Evolutionary conservation across 2,329 filamentous ascomycete species (phyloP).

Genomic region (Escovopsis sp.): DNA sequence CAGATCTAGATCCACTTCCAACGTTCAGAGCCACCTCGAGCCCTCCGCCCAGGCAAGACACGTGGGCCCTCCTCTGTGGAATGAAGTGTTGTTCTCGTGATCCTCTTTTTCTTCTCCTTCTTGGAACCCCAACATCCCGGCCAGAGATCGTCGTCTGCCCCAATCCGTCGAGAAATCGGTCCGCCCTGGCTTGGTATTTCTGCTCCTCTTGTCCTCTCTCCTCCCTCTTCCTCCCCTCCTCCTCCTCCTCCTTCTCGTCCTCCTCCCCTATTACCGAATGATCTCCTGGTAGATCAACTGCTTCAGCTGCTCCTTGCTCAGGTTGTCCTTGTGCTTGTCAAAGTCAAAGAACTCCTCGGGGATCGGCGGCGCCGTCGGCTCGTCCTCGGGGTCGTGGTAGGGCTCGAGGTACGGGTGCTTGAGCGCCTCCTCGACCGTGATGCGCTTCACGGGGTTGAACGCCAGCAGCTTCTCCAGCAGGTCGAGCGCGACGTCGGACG

Average conservation of each 20-base stretch:
- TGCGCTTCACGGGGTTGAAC: conserved; percentile 97
- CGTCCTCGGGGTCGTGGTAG: conserved; percentile 96
- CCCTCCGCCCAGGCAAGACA: no score
- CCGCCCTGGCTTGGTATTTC: neutral
- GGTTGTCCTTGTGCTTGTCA: conserved; percentile 97
- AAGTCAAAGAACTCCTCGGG: conserved; percentile 99
- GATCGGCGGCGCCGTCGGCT: conserved; percentile 91
- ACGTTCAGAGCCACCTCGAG: no score
- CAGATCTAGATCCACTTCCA: no score
- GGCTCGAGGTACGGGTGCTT: conserved; percentile 97
- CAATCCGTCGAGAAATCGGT: no score
- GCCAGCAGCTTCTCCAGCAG: conserved; percentile 89
- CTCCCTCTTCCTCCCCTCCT: neutral
- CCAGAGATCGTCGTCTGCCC: no score
- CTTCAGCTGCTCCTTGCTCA: conserved; percentile 98
- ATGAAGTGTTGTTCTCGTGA: no score
- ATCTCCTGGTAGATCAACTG: conserved; percentile 97
- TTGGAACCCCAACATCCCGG: no score
- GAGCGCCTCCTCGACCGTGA: conserved; percentile 91
- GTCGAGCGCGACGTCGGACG: conserved; percentile 91
- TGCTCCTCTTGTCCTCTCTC: neutral
- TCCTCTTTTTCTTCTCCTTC: no score
- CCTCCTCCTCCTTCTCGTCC: neutral
- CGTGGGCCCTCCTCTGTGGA: no score
- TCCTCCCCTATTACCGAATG: conserved; percentile 38